Conservation (phyloP, 495 filamentous ascomycete species). For the Hypoxylon crocopeplum region DNA sequence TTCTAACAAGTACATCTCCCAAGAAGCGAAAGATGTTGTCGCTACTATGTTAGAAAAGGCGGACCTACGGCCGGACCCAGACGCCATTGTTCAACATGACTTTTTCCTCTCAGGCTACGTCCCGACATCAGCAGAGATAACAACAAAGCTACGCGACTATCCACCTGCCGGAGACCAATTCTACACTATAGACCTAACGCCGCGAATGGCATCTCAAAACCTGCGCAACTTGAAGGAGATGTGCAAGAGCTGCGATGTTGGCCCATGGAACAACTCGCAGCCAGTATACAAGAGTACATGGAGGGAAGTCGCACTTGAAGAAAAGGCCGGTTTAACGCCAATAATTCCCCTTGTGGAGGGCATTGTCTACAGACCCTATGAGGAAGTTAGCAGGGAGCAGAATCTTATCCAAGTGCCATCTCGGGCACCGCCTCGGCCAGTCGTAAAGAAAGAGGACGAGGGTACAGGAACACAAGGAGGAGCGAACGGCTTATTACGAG, state of each 20-base stretch:
- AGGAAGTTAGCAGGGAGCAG: slow-evolving; percentile 45
- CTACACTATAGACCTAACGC: slow-evolving; percentile 42
- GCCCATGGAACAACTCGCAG: slow-evolving; percentile 52
- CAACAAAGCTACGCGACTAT: slow-evolving; percentile 54
- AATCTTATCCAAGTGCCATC: slow-evolving; percentile 37
- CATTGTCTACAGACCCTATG: slow-evolving; percentile 69
- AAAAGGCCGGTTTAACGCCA: slow-evolving; percentile 72
- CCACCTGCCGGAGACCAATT: slow-evolving; percentile 54
- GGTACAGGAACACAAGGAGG: slow-evolving; percentile 42
- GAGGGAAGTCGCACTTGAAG: slow-evolving; percentile 73
- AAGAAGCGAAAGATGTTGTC: slow-evolving; percentile 79
- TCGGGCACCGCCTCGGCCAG: slow-evolving; percentile 27
- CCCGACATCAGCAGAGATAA: slow-evolving; percentile 58
- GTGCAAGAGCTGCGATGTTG: slow-evolving; percentile 55
- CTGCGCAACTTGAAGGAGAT: slow-evolving; percentile 48
- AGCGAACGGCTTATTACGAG: slow-evolving; percentile 47
- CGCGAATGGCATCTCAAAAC: slow-evolving; percentile 39
- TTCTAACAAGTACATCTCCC: slow-evolving; percentile 57
- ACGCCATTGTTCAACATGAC: slow-evolving; percentile 80
- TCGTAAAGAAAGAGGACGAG: slow-evolving; percentile 35
- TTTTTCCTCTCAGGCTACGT: slow-evolving; percentile 76
- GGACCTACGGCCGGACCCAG: slow-evolving; percentile 74
- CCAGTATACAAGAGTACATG: slow-evolving; percentile 64
- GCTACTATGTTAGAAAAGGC: slow-evolving; percentile 76
- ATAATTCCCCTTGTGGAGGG: slow-evolving; percentile 71